phyloP scores from a whole-genome alignment of 2,329 filamentous ascomycete species.

The Chaetomiaceae sp. region DNA sequence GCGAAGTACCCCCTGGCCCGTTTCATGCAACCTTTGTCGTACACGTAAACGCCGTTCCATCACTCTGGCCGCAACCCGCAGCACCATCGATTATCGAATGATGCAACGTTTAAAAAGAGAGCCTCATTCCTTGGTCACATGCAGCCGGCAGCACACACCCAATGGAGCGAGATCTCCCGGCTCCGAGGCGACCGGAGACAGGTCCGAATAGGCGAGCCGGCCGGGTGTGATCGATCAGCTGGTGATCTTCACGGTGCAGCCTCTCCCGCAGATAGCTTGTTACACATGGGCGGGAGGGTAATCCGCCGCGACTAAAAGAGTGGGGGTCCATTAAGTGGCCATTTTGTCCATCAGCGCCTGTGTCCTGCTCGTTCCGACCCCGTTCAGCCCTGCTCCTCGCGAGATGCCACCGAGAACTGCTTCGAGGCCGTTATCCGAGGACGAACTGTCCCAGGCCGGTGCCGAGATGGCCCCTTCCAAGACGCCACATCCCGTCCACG shows the following conservation, averaged over 20 bases:
- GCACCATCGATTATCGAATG: background rate
- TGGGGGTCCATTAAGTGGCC: slow-evolving; percentile 2
- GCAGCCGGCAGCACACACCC: slow-evolving; percentile 3
- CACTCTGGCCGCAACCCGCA: background rate
- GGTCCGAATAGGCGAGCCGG: slow-evolving; percentile 4
- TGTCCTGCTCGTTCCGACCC: background rate
- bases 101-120: slow-evolving; percentile 16
- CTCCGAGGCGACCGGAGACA: background rate
- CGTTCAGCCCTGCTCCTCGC: background rate
- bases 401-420: background rate
- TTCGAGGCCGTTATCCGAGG: background rate
- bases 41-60: background rate
- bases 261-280: slow-evolving; percentile 4
- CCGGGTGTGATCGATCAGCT: slow-evolving; percentile 1
- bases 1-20: no score
- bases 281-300: slow-evolving; percentile 12
- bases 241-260: background rate
- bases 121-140: slow-evolving; percentile 16
- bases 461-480: background rate
- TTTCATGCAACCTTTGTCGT: no score
- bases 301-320: slow-evolving; percentile 10
- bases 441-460: slow-evolving; percentile 3
- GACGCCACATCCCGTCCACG: background rate
- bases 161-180: slow-evolving; percentile 17
- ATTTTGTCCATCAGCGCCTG: background rate